Conservation (phyloP, 2,329 filamentous ascomycete genomes). For the Claviceps humidiphila region DNA sequence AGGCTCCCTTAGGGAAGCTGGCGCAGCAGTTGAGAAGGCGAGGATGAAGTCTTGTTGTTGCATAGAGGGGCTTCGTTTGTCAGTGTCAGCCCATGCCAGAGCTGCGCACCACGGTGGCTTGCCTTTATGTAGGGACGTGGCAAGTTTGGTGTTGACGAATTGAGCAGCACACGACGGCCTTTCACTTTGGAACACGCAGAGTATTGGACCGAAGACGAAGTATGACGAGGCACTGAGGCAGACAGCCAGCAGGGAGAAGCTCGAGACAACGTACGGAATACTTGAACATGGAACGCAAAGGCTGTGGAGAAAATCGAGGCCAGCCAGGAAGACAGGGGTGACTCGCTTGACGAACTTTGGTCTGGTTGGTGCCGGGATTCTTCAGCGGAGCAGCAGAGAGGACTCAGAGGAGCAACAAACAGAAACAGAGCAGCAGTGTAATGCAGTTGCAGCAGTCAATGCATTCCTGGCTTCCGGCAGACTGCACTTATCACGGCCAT, state of each 20-base stretch:
- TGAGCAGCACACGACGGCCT: not conserved
- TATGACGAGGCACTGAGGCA: not conserved
- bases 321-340: not conserved
- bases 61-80: constrained; percentile 12
- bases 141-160: not conserved
- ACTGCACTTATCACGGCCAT: not conserved
- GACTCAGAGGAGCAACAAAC: too few relatives aligned
- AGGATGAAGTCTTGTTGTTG: constrained; percentile 10
- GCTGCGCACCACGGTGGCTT: not conserved
- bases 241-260: not conserved
- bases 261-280: not conserved
- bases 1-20: constrained; percentile 6
- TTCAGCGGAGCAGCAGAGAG: too few relatives aligned
- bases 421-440: too few relatives aligned
- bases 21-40: constrained; percentile 7
- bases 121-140: not conserved
- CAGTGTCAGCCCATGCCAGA: constrained; percentile 9
- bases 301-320: constrained; percentile 2
- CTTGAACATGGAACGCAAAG: not conserved
- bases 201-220: not conserved
- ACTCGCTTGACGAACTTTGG: not conserved
- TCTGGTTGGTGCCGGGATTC: not conserved
- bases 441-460: not conserved
- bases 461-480: not conserved
- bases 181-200: not conserved